phyloP scores from a whole-genome alignment of 345 rosid species.

The Syzygium aqueum region DNA sequence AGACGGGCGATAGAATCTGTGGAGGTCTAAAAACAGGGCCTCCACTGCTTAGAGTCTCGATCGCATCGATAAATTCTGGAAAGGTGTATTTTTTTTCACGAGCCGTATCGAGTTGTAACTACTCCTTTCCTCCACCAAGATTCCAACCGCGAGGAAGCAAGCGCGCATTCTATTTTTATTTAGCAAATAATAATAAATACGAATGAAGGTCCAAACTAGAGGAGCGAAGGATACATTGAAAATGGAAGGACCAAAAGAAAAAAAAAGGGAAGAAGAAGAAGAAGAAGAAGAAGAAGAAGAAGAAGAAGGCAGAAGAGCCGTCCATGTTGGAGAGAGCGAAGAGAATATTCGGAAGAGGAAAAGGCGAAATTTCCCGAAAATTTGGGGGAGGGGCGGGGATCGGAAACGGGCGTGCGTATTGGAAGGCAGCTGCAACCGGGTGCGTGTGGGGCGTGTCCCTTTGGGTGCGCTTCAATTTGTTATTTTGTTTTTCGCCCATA shows the following conservation, averaged over 20 bases:
- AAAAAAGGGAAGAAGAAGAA: rapidly evolving
- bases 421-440: not conserved
- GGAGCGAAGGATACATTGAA: not conserved
- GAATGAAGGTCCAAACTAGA: not conserved
- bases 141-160: not conserved
- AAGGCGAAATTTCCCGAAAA: not conserved
- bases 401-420: not conserved
- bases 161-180: not conserved
- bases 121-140: rapidly evolving
- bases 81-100: too few relatives aligned
- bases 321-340: not conserved
- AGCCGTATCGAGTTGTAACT: not conserved
- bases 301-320: not conserved
- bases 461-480: not conserved
- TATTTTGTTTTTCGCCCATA: not conserved
- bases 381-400: not conserved
- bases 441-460: not conserved
- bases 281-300: rapidly evolving
- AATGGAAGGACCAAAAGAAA: not conserved
- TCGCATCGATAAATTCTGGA: not conserved
- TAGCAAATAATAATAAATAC: not conserved
- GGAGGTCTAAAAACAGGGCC: rapidly evolving
- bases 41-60: rapidly evolving
- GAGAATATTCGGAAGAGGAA: not conserved
- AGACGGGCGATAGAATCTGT: not conserved